Evolutionary conservation across 495 filamentous ascomycete species (phyloP).

Genomic region (Elasticomyces elasticus): DNA sequence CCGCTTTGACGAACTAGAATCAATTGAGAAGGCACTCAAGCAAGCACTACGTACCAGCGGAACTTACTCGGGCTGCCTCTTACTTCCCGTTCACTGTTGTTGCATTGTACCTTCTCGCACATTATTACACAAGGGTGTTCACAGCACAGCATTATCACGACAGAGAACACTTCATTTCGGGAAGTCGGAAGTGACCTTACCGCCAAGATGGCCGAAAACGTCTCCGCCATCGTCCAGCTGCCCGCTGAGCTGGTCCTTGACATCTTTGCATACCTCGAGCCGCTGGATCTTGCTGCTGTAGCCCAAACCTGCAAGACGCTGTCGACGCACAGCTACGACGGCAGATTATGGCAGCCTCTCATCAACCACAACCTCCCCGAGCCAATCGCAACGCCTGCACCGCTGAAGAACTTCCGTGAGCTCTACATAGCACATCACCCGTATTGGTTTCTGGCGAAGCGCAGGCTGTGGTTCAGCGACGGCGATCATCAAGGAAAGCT

Average conservation of each 20-base stretch:
- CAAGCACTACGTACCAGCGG: not conserved
- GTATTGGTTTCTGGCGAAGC: constrained; percentile 70
- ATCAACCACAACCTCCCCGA: constrained; percentile 24
- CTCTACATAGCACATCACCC: constrained; percentile 67
- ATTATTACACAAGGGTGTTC: not conserved
- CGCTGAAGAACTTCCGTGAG: constrained; percentile 29
- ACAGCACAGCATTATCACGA: not conserved
- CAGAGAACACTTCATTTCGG: not conserved
- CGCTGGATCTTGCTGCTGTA: constrained; percentile 20
- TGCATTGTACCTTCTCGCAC: not conserved
- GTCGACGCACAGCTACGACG: constrained; percentile 21
- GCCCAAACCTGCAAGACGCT: constrained; percentile 26
- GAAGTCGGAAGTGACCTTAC: not conserved
- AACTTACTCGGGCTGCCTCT: not conserved
- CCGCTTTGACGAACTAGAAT: not conserved
- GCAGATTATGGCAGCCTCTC: constrained; percentile 27
- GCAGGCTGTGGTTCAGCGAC: constrained; percentile 83
- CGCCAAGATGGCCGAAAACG: not conserved
- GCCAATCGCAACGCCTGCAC: constrained; percentile 9
- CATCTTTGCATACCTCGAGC: constrained; percentile 21
- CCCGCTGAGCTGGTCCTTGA: constrained; percentile 26
- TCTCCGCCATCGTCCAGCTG: constrained; percentile 14
- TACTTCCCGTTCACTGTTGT: not conserved
- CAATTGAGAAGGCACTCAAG: not conserved
- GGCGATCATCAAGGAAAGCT: constrained; percentile 56